phyloP scores from a whole-genome alignment of 176 grass and related monocot species.

The Musa acuminata region DNA sequence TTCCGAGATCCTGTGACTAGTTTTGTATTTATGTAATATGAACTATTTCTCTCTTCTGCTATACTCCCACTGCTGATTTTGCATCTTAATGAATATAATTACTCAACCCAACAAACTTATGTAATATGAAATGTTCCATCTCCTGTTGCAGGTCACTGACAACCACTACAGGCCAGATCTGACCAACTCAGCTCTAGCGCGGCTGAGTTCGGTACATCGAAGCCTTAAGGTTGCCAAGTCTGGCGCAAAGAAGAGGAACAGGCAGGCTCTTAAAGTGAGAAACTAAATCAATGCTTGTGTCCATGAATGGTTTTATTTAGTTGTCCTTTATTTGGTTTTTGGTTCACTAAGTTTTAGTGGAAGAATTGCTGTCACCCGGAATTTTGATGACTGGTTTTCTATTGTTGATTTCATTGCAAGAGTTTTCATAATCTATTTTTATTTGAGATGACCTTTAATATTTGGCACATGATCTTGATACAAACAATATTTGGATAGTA shows the following conservation, averaged over 20 bases:
- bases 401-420: background rate
- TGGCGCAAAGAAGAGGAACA: constrained; percentile 80
- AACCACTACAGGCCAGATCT: constrained; percentile 85
- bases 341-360: background rate
- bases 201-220: constrained; percentile 52
- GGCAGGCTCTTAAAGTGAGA: constrained; percentile 33
- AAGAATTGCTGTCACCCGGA: background rate
- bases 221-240: constrained; percentile 80
- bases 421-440: background rate
- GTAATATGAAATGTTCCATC: background rate
- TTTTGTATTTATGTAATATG: too few species aligned
- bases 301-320: background rate
- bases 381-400: too few species aligned
- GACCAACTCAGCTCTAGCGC: constrained; percentile 56
- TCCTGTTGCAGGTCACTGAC: constrained; percentile 36
- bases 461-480: too few species aligned
- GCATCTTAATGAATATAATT: too few species aligned
- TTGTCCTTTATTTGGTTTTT: background rate
- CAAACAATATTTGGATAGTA: too few species aligned
- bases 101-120: background rate
- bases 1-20: too few species aligned
- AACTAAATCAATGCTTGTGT: background rate
- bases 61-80: too few species aligned
- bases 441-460: too few species aligned
- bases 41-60: too few species aligned